Conservation (phyloP, 805 yeast species). For the Diddensiella santjacobensis region DNA sequence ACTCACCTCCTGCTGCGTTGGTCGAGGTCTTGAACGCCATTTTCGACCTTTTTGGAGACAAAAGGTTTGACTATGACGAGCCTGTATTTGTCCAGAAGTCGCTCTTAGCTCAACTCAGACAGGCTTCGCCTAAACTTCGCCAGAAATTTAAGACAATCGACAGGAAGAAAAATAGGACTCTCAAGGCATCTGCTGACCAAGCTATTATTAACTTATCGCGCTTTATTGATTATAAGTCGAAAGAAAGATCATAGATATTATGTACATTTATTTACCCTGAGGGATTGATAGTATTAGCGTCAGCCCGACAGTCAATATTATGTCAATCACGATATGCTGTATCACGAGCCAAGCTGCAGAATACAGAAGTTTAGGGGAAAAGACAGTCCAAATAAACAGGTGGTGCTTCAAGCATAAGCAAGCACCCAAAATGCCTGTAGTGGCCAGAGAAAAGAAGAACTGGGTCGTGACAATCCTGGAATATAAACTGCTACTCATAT, state of each 20-base stretch:
- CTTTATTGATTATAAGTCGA: conserved; percentile 70
- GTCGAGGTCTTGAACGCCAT: conserved; percentile 61
- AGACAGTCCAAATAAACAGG: conserved; percentile 95
- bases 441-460: conserved; percentile 57
- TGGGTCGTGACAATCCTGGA: conserved; percentile 28
- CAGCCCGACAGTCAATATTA: conserved; percentile 7
- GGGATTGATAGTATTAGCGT: not conserved
- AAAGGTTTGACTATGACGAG: conserved; percentile 58
- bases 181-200: conserved; percentile 65
- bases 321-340: conserved; percentile 28
- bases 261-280: conserved; percentile 5
- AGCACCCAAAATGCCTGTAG: conserved; percentile 57
- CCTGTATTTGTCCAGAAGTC: conserved; percentile 59
- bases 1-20: conserved; percentile 40
- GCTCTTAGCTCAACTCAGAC: conserved; percentile 42
- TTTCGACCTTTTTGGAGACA: conserved; percentile 80
- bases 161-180: conserved; percentile 51
- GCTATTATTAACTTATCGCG: conserved; percentile 62
- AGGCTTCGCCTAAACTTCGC: conserved; percentile 46
- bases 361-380: conserved; percentile 86
- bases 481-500: not conserved
- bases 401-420: conserved; percentile 78
- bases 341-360: conserved; percentile 63
- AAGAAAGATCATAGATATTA: conserved; percentile 34
- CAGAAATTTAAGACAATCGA: conserved; percentile 60